Conservation (phyloP, 1,284 basidiomycete genomes). For the Pseudozyma sp. region DNA sequence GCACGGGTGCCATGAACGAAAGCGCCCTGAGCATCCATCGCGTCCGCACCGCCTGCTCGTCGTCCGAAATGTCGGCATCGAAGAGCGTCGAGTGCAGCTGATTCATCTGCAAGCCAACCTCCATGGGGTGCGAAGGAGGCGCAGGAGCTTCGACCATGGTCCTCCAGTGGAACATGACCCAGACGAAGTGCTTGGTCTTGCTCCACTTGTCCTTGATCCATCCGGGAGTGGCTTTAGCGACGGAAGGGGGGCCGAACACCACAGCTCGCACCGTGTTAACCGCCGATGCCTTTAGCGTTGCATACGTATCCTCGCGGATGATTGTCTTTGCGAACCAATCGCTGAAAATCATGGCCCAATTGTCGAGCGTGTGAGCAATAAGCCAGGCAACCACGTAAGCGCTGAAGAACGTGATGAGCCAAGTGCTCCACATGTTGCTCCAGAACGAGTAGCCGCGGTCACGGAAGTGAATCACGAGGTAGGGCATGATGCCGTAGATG, state of each 20-base stretch:
- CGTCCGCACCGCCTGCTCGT: slow-evolving; percentile 69
- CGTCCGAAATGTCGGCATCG: slow-evolving; percentile 68
- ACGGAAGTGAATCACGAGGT: slow-evolving; percentile 68
- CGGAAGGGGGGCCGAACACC: slow-evolving; percentile 37
- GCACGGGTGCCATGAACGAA: slow-evolving; percentile 67
- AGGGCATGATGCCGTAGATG: slow-evolving; percentile 70
- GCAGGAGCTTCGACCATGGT: slow-evolving; percentile 61
- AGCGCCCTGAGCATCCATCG: slow-evolving; percentile 65
- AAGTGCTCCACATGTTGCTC: slow-evolving; percentile 69
- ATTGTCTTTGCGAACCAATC: slow-evolving; percentile 32
- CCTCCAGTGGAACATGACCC: slow-evolving; percentile 68
- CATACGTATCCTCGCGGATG: slow-evolving; percentile 34
- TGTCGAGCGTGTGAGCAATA: slow-evolving; percentile 27
- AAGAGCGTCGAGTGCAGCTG: slow-evolving; percentile 70
- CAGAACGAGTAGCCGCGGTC: slow-evolving; percentile 66
- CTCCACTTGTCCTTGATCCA: slow-evolving; percentile 31
- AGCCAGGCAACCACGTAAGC: slow-evolving; percentile 69
- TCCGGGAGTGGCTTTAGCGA: slow-evolving; percentile 29
- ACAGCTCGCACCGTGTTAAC: slow-evolving; percentile 21
- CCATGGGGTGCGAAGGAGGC: slow-evolving; percentile 68
- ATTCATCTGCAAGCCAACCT: slow-evolving; percentile 70
- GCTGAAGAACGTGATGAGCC: slow-evolving; percentile 68
- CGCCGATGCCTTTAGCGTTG: slow-evolving; percentile 10
- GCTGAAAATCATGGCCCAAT: slow-evolving; percentile 37
- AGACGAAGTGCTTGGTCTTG: slow-evolving; percentile 36